Conservation (phyloP, 768 basidiomycete genomes). For the Pulveroboletus sp. region DNA sequence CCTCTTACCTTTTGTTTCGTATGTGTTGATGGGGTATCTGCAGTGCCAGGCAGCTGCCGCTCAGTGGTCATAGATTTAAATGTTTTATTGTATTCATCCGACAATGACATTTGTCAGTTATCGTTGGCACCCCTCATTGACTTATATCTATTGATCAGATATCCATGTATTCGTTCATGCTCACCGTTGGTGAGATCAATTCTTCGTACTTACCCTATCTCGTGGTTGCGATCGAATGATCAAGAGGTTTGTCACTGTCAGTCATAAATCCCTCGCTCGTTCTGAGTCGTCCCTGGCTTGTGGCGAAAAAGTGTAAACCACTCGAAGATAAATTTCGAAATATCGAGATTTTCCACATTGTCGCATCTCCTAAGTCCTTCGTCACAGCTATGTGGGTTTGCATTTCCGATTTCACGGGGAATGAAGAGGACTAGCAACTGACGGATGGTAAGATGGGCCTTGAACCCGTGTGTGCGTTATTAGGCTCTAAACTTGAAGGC, state of each 20-base stretch:
- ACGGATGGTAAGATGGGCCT: too few species aligned
- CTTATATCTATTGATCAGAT: constrained; percentile 1
- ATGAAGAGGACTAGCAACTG: too few species aligned
- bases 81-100: constrained; percentile 1
- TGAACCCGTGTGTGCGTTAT: too few species aligned
- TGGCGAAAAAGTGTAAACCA: too few species aligned
- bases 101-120: constrained; percentile 8
- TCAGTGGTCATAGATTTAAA: constrained; percentile 40
- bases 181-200: not conserved
- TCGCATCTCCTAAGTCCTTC: too few species aligned
- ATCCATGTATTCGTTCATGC: not conserved
- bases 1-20: not conserved
- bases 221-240: not conserved
- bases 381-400: too few species aligned
- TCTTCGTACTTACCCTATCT: too few species aligned
- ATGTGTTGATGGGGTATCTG: constrained; percentile 3
- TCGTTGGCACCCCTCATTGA: constrained; percentile 1
- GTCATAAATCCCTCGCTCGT: not conserved
- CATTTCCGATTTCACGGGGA: too few species aligned
- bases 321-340: too few species aligned
- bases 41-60: constrained; percentile 79
- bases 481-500: too few species aligned
- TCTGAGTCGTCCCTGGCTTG: too few species aligned
- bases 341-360: too few species aligned
- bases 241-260: not conserved